Percentiles rank a stretch among this genome's conserved stretches.
phyloP scores from a whole-genome alignment of 2,329 filamentous ascomycete species.

The Parascedosporium putredinis region DNA sequence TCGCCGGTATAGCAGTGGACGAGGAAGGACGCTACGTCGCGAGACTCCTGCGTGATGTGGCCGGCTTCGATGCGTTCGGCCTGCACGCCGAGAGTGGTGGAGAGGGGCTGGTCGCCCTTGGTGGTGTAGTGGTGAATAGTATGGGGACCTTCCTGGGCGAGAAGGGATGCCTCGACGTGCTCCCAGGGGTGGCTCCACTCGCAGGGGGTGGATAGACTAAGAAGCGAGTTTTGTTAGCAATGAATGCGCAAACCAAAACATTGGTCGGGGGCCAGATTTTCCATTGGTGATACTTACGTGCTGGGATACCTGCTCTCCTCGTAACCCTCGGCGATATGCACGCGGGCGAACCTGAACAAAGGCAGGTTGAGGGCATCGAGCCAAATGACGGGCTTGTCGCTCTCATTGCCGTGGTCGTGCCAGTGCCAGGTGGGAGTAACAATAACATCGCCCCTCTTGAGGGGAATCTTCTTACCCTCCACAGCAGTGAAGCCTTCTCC shows the following conservation, averaged over 20 bases:
- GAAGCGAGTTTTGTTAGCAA: neutral
- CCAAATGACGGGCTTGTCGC: constrained; percentile 44
- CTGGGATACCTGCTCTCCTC: constrained; percentile 36
- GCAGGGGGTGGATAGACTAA: constrained; percentile 22
- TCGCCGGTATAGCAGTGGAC: constrained; percentile 41
- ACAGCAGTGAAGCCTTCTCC: constrained; percentile 48
- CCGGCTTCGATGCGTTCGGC: constrained; percentile 36
- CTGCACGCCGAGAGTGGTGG: constrained; percentile 33
- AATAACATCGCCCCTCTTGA: constrained; percentile 43
- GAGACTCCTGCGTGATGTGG: constrained; percentile 20
- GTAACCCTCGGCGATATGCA: constrained; percentile 45
- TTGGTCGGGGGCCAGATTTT: no score
- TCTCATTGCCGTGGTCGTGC: constrained; percentile 51
- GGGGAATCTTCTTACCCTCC: constrained; percentile 39
- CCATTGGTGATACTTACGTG: constrained; percentile 19
- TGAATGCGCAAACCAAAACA: no score
- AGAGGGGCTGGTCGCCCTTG: constrained; percentile 21
- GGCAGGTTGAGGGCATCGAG: constrained; percentile 46
- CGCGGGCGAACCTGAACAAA: constrained; percentile 35
- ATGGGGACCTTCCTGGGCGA: constrained; percentile 19
- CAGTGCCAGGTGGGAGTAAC: constrained; percentile 49
- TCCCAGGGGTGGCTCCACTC: constrained; percentile 34
- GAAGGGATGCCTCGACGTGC: constrained; percentile 27
- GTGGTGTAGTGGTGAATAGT: constrained; percentile 26
- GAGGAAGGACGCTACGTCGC: constrained; percentile 38